Evolutionary conservation across 2,329 filamentous ascomycete genomes (phyloP), one percentile per base, ranked within the genome.

Genomic region (Teratosphaeriaceae sp.): DNA sequence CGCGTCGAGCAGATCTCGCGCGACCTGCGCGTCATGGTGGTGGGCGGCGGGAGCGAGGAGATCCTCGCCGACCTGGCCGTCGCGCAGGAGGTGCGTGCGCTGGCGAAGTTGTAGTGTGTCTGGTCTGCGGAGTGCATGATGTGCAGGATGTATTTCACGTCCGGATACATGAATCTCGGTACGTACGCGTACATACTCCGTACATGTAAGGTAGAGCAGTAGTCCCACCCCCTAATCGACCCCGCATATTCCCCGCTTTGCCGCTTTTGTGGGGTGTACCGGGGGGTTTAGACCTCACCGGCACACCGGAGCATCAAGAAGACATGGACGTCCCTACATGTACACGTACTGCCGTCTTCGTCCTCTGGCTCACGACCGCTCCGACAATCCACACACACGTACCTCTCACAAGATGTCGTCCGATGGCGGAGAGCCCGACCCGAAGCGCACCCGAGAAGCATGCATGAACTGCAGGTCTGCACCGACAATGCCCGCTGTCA

Each of bases 1-100:
- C 65, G 67, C 2, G 68, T 77, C 30, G 74, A 77, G 55, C 72
- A 74, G 49, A 75, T 76, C 40, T 72, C 68, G 43, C 64, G 73
- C 22, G 73, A 76, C 60, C 63, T 72, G 26, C 63, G 73, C 34
- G 72, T 76, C 47, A 63, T 67, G 60, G 65, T 63, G 19, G 60
- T 62, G 2, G 61, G 60, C 16, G 61, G 61, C 9, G 61, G 61
- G 1, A 51, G 45, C 23, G 61, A 64, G 39, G 61, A 64, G 48
- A 60, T 64, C 26, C 60, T 64, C 38, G 43, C 47, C 2, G 61
- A 64, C 46, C 41, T 64, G 18, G 59, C 58, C 26, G 55, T 64
- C 1, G 49, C 57, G 41, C 59, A 62, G 45, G 61, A 63, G 49
- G 57, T 51, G 21, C 64, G 60, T n/a, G n/a, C n/a, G 20, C 40